Conservation (phyloP, 2,329 filamentous ascomycete genomes). For the Microascus cirrosus region DNA sequence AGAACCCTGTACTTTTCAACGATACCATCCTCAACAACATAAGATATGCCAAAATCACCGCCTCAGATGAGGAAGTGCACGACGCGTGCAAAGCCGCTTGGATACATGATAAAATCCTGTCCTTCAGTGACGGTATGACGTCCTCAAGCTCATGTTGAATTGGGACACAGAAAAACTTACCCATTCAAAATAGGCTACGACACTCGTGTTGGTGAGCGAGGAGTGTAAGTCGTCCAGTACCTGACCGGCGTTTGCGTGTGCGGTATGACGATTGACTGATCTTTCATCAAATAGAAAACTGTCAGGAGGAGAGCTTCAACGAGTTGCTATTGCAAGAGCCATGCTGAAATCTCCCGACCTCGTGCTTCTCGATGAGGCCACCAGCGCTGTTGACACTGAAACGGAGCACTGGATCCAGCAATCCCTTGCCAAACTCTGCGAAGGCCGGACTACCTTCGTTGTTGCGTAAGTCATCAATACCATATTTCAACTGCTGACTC, state of each 20-base stretch:
- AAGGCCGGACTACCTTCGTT: constrained; percentile 54
- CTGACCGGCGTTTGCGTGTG: neutral
- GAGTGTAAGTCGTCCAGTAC: constrained; percentile 22
- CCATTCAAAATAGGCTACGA: constrained; percentile 25
- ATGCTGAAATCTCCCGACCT: constrained; percentile 65
- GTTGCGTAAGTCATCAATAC: constrained; percentile 39
- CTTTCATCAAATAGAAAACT: constrained; percentile 35
- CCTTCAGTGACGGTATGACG: constrained; percentile 35
- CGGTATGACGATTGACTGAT: neutral
- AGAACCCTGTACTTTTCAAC: constrained; percentile 44
- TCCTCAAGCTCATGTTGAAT: neutral
- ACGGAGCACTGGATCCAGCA: constrained; percentile 57
- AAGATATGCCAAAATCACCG: constrained; percentile 41
- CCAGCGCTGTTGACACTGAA: constrained; percentile 63
- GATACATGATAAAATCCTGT: constrained; percentile 46
- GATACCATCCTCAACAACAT: constrained; percentile 50
- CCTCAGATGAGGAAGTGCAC: constrained; percentile 42
- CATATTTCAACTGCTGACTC: constrained; percentile 2
- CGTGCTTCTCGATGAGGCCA: constrained; percentile 69
- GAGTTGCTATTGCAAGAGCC: constrained; percentile 58
- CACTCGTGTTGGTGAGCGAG: constrained; percentile 38
- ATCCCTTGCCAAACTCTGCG: constrained; percentile 45
- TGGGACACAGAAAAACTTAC: neutral
- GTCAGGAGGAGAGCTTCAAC: constrained; percentile 56
- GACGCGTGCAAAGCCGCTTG: constrained; percentile 43